These are phyloP conservation scores for Coniella vitis DNA, from an alignment of 2,329 filamentous ascomycete genomes.

Conservation along the genomic window DNA sequence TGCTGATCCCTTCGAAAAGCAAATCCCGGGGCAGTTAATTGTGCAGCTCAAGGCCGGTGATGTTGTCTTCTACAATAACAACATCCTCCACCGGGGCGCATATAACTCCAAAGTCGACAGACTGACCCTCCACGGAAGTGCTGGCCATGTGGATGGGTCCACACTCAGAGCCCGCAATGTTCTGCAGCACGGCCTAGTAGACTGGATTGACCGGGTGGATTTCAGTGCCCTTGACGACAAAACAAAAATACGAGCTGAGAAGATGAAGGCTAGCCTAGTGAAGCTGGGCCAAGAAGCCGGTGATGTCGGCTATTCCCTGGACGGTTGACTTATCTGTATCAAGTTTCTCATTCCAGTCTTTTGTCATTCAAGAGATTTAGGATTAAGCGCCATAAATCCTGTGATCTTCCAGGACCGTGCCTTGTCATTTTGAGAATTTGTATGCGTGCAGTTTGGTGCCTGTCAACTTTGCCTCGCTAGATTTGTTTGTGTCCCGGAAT, in stretches of 20 bases:
- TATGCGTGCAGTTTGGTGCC: too few relatives aligned
- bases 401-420: too few relatives aligned
- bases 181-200: conserved; percentile 61
- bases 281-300: conserved; percentile 51
- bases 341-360: too few relatives aligned
- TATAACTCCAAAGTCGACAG: conserved; percentile 54
- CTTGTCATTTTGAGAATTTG: too few relatives aligned
- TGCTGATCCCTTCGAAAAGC: conserved; percentile 50
- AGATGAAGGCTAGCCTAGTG: conserved; percentile 55
- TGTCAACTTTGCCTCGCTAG: too few relatives aligned
- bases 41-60: conserved; percentile 66
- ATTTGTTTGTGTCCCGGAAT: too few relatives aligned
- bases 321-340: conserved; percentile 32
- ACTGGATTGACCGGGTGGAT: conserved; percentile 53
- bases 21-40: conserved; percentile 21
- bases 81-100: conserved; percentile 66
- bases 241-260: conserved; percentile 43
- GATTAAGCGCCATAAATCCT: too few relatives aligned
- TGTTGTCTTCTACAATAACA: conserved; percentile 79
- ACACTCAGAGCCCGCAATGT: conserved; percentile 57
- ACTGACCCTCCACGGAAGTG: conserved; percentile 63
- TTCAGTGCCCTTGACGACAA: conserved; percentile 40
- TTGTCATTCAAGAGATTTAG: too few relatives aligned
- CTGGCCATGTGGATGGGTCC: conserved; percentile 51
- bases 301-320: conserved; percentile 54